phyloP scores from a whole-genome alignment of 2,329 filamentous ascomycete species.

The Fusarium proliferatum region DNA sequence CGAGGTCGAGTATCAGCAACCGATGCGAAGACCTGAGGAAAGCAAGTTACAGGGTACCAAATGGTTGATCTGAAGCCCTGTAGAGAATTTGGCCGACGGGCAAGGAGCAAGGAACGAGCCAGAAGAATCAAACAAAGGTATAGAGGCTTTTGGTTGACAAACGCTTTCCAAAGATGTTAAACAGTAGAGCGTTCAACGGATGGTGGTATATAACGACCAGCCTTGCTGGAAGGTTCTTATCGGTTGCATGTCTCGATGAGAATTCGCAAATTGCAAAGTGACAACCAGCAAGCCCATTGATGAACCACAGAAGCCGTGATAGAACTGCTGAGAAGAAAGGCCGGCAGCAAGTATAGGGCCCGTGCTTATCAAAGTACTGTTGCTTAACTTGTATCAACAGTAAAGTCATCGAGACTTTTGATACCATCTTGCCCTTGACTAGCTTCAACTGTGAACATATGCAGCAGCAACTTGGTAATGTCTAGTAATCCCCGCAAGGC shows the following conservation, averaged over 20 bases:
- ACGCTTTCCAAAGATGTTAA: background rate
- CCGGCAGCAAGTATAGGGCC: background rate
- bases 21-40: background rate
- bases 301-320: background rate
- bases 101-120: background rate
- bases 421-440: background rate
- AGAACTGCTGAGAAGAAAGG: background rate
- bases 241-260: background rate
- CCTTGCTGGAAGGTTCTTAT: background rate
- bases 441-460: background rate
- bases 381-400: background rate
- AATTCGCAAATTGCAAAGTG: background rate
- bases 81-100: slow-evolving; percentile 12
- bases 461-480: background rate
- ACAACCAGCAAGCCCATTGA: background rate
- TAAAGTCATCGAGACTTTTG: background rate
- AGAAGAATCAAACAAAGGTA: slow-evolving; percentile 38
- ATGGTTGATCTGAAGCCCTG: background rate
- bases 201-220: background rate
- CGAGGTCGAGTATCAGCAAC: background rate
- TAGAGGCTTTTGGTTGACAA: background rate
- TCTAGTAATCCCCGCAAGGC: background rate
- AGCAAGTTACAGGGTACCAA: background rate
- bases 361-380: background rate
- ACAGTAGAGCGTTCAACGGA: background rate